A percentile compares a stretch with the other conserved stretches of the same genome.
These are phyloP conservation scores for Amanita polypyramis DNA, from an alignment of 768 basidiomycete species.

Conservation along the genomic window DNA sequence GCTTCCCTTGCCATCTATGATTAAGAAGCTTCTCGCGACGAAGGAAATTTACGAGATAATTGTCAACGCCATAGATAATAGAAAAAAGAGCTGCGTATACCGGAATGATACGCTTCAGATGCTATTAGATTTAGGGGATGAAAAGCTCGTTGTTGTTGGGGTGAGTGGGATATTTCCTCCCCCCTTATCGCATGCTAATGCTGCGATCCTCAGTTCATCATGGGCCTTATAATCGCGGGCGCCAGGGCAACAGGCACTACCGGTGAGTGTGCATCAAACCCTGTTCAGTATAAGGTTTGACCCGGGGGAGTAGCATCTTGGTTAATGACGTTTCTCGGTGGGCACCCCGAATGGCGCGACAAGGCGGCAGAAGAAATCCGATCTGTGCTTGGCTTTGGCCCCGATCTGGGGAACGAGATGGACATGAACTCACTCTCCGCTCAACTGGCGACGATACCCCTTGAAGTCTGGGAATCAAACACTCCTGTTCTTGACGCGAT, in stretches of 20 bases:
- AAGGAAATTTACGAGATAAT: conserved; percentile 71
- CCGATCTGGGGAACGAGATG: not conserved
- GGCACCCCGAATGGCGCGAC: conserved; percentile 52
- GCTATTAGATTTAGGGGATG: conserved; percentile 62
- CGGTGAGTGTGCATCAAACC: conserved; percentile 23
- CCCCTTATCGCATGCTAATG: conserved; percentile 12
- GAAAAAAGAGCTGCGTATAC: conserved; percentile 44
- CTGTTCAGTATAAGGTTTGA: conserved; percentile 8
- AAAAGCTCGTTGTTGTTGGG: conserved; percentile 57
- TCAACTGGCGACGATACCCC: conserved; percentile 47
- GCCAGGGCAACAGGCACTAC: conserved; percentile 72
- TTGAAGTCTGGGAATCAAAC: conserved; percentile 59
- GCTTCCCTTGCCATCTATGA: conserved; percentile 65
- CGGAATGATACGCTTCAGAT: conserved; percentile 65
- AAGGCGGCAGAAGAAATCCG: conserved; percentile 55
- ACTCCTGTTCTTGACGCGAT: conserved; percentile 65
- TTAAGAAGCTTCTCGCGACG: conserved; percentile 61
- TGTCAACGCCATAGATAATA: conserved; percentile 40
- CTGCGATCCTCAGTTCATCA: conserved; percentile 50
- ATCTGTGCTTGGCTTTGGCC: conserved; percentile 27
- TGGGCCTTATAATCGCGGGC: conserved; percentile 75
- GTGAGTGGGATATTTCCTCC: conserved; percentile 29
- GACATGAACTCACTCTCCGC: conserved; percentile 24
- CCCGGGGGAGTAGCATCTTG: conserved; percentile 42
- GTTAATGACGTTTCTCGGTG: conserved; percentile 64